Conservation (phyloP, 2,329 filamentous ascomycete genomes). For the Fusarium euwallaceae region DNA sequence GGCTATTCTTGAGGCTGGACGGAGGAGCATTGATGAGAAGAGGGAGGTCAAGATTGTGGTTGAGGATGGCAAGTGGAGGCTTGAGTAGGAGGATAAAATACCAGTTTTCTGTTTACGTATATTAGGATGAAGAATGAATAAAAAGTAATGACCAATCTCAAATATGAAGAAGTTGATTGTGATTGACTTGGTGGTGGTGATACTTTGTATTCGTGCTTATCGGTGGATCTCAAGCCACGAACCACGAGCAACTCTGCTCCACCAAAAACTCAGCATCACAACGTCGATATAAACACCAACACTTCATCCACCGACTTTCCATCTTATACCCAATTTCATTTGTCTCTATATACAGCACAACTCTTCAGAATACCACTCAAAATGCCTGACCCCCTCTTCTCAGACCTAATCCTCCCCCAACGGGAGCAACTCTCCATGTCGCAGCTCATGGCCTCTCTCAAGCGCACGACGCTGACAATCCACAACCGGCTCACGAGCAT, state of each 20-base stretch:
- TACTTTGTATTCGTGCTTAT: slow-evolving; percentile 9
- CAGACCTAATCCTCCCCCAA: slow-evolving; percentile 64
- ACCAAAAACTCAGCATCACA: slow-evolving; percentile 36
- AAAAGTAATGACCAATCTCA: slow-evolving; percentile 29
- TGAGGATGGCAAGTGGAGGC: slow-evolving; percentile 75
- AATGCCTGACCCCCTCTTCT: slow-evolving; percentile 48
- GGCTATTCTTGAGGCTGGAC: slow-evolving; percentile 89
- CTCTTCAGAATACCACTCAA: not conserved
- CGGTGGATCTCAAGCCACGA: slow-evolving; percentile 28
- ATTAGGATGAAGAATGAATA: slow-evolving; percentile 31
- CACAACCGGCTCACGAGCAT: slow-evolving; percentile 88
- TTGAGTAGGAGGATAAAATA: slow-evolving; percentile 59
- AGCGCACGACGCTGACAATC: slow-evolving; percentile 81
- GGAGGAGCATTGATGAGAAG: slow-evolving; percentile 86
- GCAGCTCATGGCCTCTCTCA: slow-evolving; percentile 77
- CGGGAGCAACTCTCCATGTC: slow-evolving; percentile 78
- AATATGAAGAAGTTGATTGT: not conserved
- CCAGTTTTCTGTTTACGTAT: slow-evolving; percentile 9
- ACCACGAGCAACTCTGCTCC: slow-evolving; percentile 29
- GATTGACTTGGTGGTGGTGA: not conserved
- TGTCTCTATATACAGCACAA: not conserved
- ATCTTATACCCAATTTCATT: not conserved
- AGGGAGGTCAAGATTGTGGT: slow-evolving; percentile 81
- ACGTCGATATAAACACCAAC: slow-evolving; percentile 1
- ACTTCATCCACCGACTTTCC: not conserved